These are phyloP conservation scores for Tylopilus felleus DNA, from an alignment of 768 basidiomycete genomes.

Conservation along the genomic window DNA sequence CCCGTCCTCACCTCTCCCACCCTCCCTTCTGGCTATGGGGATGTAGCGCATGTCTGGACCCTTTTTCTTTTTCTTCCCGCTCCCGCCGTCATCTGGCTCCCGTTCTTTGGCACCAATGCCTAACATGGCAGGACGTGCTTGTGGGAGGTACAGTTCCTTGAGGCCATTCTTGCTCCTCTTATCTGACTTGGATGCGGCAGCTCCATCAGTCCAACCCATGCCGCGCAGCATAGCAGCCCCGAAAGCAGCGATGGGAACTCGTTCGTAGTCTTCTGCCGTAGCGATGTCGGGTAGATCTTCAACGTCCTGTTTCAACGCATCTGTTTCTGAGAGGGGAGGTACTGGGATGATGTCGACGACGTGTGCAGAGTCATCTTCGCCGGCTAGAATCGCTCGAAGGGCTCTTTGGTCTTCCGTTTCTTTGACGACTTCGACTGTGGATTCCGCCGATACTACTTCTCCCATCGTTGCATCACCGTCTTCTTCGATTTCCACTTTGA, in stretches of 20 bases:
- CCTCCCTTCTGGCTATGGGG: constrained; percentile 74
- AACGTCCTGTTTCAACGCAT: constrained; percentile 84
- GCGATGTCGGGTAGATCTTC: constrained; percentile 72
- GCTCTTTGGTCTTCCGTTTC: constrained; percentile 79
- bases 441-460: constrained; percentile 6
- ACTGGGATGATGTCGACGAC: constrained; percentile 61
- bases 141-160: constrained; percentile 78
- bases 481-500: constrained; percentile 33
- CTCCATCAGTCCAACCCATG: constrained; percentile 94
- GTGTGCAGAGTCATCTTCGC: constrained; percentile 36
- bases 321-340: constrained; percentile 65
- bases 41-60: constrained; percentile 73
- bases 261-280: constrained; percentile 80
- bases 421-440: constrained; percentile 35
- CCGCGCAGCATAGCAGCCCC: constrained; percentile 90
- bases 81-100: constrained; percentile 69
- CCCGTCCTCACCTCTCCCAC: constrained; percentile 30
- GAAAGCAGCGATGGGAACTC: constrained; percentile 89
- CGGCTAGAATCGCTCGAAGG: constrained; percentile 72
- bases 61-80: constrained; percentile 46
- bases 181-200: constrained; percentile 58
- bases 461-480: constrained; percentile 14
- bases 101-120: constrained; percentile 94
- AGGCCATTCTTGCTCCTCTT: constrained; percentile 52
- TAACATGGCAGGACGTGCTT: constrained; percentile 77